Percentiles rank a stretch among this genome's conserved stretches.
These are phyloP conservation scores for Xylaria bambusicola DNA, from an alignment of 495 filamentous ascomycete genomes.

Conservation along the genomic window DNA sequence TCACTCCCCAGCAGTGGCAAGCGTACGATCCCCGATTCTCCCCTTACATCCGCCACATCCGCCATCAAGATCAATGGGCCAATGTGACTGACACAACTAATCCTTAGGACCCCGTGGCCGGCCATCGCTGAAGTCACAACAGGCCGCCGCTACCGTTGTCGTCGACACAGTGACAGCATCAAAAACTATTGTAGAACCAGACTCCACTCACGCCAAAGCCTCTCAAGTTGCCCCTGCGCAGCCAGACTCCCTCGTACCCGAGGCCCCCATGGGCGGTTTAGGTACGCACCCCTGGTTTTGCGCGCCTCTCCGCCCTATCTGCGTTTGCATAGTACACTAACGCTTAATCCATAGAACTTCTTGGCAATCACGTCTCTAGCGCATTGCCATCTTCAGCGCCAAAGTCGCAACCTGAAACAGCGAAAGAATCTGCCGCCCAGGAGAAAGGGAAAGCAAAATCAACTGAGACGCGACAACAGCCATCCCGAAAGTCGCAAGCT, in stretches of 20 bases:
- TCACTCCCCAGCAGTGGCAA: slow-evolving; percentile 13
- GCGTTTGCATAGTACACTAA: background rate
- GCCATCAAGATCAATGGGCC: too few relatives aligned
- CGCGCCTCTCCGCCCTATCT: background rate
- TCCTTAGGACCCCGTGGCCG: slow-evolving; percentile 4
- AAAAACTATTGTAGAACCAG: slow-evolving; percentile 13
- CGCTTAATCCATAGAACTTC: slow-evolving; percentile 10
- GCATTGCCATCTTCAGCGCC: slow-evolving; percentile 3
- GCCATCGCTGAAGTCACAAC: slow-evolving; percentile 19
- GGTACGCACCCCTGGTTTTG: slow-evolving; percentile 18
- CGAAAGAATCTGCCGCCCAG: background rate
- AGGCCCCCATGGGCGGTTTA: slow-evolving; percentile 26
- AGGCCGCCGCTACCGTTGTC: slow-evolving; percentile 10
- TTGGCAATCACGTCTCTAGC: slow-evolving; percentile 4
- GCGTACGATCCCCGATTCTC: slow-evolving; percentile 17
- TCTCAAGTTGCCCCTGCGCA: slow-evolving; percentile 14
- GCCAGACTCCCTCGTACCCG: slow-evolving; percentile 21
- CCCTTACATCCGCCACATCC: background rate
- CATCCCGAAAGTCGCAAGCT: background rate
- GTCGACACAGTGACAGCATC: slow-evolving; percentile 2
- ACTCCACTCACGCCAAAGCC: slow-evolving; percentile 19
- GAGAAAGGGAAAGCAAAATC: slow-evolving; percentile 18
- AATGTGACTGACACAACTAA: background rate
- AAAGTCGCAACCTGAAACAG: background rate
- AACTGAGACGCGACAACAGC: background rate